Conservation (phyloP, 2,329 filamentous ascomycete species). For the Sporothrix pallida region DNA sequence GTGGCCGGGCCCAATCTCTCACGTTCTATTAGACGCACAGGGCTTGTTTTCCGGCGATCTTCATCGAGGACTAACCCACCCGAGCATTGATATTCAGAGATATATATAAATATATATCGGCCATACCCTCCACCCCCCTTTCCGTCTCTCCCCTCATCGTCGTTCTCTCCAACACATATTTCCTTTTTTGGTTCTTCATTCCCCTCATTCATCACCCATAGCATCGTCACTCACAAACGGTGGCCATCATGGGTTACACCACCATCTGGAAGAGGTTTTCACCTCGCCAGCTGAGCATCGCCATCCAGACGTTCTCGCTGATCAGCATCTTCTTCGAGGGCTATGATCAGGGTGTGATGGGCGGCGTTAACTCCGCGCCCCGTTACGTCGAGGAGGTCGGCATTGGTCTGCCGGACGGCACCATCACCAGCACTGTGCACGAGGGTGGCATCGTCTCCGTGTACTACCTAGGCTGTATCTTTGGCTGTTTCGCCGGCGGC, state of each 20-base stretch:
- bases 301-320: conserved; percentile 44
- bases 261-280: conserved; percentile 52
- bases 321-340: conserved; percentile 50
- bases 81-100: conserved; percentile 15
- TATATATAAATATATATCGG: conserved; percentile 10
- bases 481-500: conserved; percentile 44
- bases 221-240: conserved; percentile 23
- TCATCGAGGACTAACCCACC: conserved; percentile 1
- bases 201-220: neutral
- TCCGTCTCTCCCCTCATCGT: neutral
- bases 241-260: conserved; percentile 50
- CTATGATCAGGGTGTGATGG: conserved; percentile 62
- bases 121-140: conserved; percentile 4
- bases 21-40: conserved; percentile 12
- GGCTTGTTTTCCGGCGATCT: conserved; percentile 5
- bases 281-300: conserved; percentile 50
- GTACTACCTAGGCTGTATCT: conserved; percentile 54
- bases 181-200: neutral
- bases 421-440: conserved; percentile 54
- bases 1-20: neutral
- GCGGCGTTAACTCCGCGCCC: conserved; percentile 54
- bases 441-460: conserved; percentile 60
- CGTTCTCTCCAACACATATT: neutral
- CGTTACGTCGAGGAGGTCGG: conserved; percentile 51
- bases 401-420: conserved; percentile 54